Conservation (phyloP, 2,329 filamentous ascomycete species). For the Colletotrichum sansevieriae region DNA sequence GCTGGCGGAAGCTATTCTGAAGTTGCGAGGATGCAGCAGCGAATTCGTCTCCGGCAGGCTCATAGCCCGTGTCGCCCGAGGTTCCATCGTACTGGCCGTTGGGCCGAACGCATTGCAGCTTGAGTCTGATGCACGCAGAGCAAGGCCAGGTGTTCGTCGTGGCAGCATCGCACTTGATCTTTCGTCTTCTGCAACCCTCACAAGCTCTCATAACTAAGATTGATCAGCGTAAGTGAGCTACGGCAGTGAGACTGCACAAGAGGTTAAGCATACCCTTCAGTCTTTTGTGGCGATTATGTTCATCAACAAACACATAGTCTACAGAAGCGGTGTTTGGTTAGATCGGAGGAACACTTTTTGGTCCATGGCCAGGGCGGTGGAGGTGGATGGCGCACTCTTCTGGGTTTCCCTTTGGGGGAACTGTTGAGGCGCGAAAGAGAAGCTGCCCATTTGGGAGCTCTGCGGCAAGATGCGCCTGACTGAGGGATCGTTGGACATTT, state of each 20-base stretch:
- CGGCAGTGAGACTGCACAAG: not conserved
- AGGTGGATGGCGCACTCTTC: conserved; percentile 74
- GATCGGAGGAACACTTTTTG: not conserved
- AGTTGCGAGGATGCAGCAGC: conserved; percentile 53
- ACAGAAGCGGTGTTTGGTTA: conserved; percentile 34
- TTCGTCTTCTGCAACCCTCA: conserved; percentile 92
- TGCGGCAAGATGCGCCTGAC: conserved; percentile 75
- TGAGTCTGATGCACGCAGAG: conserved; percentile 90
- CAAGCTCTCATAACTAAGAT: conserved; percentile 91
- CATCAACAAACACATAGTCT: conserved; percentile 99
- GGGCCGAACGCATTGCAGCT: conserved; percentile 92
- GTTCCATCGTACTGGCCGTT: conserved; percentile 81
- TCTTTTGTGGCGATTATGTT: conserved; percentile 97
- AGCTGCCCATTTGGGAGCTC: conserved; percentile 78
- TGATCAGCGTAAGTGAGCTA: conserved; percentile 29
- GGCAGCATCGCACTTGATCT: conserved; percentile 98
- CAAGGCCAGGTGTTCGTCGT: conserved; percentile 98
- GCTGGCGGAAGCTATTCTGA: conserved; percentile 62
- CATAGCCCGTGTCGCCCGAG: conserved; percentile 57
- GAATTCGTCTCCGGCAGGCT: conserved; percentile 52
- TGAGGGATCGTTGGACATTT: conserved; percentile 74
- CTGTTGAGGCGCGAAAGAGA: conserved; percentile 77
- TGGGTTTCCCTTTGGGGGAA: conserved; percentile 76
- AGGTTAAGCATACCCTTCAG: conserved; percentile 78
- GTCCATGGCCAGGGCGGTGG: conserved; percentile 3